A percentile compares a stretch with the other conserved stretches of the same genome.
Conservation (phyloP, 192 early-diverging fungal genomes). For the Kickxella alabastrina region DNA sequence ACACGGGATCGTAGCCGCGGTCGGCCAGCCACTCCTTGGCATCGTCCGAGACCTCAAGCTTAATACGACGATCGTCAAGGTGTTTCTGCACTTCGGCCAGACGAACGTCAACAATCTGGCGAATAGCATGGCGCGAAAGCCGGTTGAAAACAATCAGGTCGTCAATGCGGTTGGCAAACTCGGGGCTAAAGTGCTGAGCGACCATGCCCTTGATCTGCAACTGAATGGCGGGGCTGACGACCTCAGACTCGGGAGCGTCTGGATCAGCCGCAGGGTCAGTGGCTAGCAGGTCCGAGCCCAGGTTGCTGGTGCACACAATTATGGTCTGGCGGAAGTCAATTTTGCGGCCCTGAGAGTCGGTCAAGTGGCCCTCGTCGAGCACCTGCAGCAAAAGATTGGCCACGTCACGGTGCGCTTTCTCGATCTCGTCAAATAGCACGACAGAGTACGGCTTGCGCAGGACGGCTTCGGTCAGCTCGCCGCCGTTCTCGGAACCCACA, state of each 20-base stretch:
- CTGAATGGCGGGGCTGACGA: slow-evolving; percentile 52
- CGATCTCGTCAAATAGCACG: slow-evolving; percentile 76
- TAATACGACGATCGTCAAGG: slow-evolving; percentile 56
- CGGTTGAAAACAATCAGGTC: slow-evolving; percentile 79
- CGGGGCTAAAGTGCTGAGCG: slow-evolving; percentile 70
- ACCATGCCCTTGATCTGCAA: slow-evolving; percentile 65
- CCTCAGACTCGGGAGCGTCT: slow-evolving; percentile 30
- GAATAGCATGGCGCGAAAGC: slow-evolving; percentile 61
- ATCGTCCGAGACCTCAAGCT: slow-evolving; percentile 52
- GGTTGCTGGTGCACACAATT: slow-evolving; percentile 77
- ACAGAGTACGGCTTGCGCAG: slow-evolving; percentile 75
- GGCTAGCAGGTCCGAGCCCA: slow-evolving; percentile 68
- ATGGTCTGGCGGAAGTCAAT: slow-evolving; percentile 79
- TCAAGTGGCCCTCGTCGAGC: slow-evolving; percentile 76
- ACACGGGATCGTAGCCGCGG: slow-evolving; percentile 63
- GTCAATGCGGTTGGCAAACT: slow-evolving; percentile 78
- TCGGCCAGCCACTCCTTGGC: slow-evolving; percentile 63
- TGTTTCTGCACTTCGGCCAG: slow-evolving; percentile 62
- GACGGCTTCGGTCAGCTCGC: slow-evolving; percentile 74
- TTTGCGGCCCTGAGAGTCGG: slow-evolving; percentile 73
- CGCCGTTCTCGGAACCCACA: slow-evolving; percentile 75
- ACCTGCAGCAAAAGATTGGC: slow-evolving; percentile 92
- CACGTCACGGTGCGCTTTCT: slow-evolving; percentile 84
- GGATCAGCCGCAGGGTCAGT: slow-evolving; percentile 46
- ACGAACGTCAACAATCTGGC: slow-evolving; percentile 72